A percentile compares a stretch with the other conserved stretches of the same genome.
These are phyloP conservation scores for Clonostachys sp. DNA, from an alignment of 2,329 filamentous ascomycete species.

Conservation along the genomic window DNA sequence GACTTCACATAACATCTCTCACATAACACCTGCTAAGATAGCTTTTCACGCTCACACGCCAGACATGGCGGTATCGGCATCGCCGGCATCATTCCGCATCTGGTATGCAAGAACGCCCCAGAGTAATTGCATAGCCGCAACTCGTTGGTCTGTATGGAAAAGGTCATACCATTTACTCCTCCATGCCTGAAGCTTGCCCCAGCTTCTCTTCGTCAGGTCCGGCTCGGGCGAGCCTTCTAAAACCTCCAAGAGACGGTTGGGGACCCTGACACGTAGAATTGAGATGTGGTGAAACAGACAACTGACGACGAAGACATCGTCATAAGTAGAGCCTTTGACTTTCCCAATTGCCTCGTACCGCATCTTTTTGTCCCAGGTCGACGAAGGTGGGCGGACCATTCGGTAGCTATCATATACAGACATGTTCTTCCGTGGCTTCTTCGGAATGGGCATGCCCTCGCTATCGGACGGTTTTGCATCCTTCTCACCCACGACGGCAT, in stretches of 20 bases:
- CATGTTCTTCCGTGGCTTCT: constrained; percentile 49
- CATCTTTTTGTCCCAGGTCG: constrained; percentile 57
- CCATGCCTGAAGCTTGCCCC: constrained; percentile 49
- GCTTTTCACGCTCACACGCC: too few species aligned
- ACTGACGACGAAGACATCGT: constrained; percentile 60
- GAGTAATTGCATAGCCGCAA: constrained; percentile 50
- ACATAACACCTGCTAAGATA: too few species aligned
- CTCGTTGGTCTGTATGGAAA: constrained; percentile 46
- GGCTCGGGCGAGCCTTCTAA: constrained; percentile 39
- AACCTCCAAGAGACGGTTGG: constrained; percentile 44
- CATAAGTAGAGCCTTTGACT: constrained; percentile 37
- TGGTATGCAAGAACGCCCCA: constrained; percentile 58
- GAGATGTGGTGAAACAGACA: constrained; percentile 58
- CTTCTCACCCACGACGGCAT: constrained; percentile 39
- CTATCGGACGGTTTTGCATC: constrained; percentile 23
- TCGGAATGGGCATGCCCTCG: constrained; percentile 21
- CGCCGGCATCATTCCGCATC: constrained; percentile 37
- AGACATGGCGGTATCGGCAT: not conserved
- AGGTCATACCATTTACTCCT: constrained; percentile 59
- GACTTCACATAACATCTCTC: too few species aligned
- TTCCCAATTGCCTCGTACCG: constrained; percentile 54
- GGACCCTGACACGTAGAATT: constrained; percentile 54
- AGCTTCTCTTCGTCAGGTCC: constrained; percentile 30
- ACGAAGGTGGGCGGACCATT: constrained; percentile 52
- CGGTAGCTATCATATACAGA: constrained; percentile 61